Evolutionary conservation across 768 basidiomycete species (phyloP), one percentile per base, ranked within the genome.

Genomic region (Cystofilobasidium bisporidii): DNA sequence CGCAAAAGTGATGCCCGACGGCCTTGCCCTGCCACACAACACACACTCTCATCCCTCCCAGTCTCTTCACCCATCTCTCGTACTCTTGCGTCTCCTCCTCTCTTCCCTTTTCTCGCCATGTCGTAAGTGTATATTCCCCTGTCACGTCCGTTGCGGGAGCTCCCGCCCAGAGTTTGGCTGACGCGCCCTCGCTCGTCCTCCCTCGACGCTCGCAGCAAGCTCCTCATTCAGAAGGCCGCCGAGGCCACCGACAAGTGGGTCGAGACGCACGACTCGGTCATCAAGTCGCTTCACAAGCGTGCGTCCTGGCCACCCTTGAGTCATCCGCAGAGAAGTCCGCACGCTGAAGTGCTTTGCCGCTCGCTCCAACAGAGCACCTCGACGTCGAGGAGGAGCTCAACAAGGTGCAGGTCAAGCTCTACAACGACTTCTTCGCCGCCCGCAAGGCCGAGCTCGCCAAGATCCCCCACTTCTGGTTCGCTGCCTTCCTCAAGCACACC

Each of bases 401-500:
- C 26, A 53, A 61, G 53, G 55, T 33, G 8, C 40, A 47, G 15
- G 43, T 57, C 43, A 38, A 56, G 50, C 33, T 56, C 33, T 61
- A 62, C 55, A 41, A 20, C 45, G 55, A 63, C 22, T 43, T 58
- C 56, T 64, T 58, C 56, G 56, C 41, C 24, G 28, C 30, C 22
- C 40, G 62, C 20, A 33, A 50, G 47, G 62, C 48, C 15, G 53
- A 15, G 18, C 14, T 64, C 30, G 40, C 55, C 22, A 69, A 69
- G 58, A 69, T 69, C 63, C 67, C 67, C 20, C 26, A 26, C 40
- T 69, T 69, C 63, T 69, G 67, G 67, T 43, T 63, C 45, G 32
- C 40, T 18, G 60, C 48, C 11, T 38, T 67, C 53, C 24, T 67
- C 47, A 67, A 67, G 60, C 47, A 60, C 58, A 15, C 61, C 20